These are phyloP conservation scores for Andrographis paniculata DNA, from an alignment of 305 asterid species.

Conservation along the genomic window DNA sequence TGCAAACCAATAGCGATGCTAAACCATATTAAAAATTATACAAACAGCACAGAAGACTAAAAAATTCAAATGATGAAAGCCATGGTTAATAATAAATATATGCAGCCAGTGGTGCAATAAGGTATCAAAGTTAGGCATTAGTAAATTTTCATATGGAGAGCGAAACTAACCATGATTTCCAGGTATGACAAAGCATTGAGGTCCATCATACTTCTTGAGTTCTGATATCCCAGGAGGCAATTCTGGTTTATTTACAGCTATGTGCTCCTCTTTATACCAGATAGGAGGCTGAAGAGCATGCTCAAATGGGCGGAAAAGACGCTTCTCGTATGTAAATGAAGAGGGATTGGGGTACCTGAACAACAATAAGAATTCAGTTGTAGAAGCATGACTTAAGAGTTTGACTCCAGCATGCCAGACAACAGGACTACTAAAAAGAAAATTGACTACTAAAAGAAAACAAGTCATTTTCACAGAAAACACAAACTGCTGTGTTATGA, in stretches of 20 bases:
- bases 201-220: conserved; percentile 78
- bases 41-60: too few species aligned
- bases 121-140: background rate
- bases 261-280: conserved; percentile 83
- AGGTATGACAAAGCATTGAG: conserved; percentile 92
- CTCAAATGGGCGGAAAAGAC: conserved; percentile 92
- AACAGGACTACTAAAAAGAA: too few species aligned
- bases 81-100: conserved; percentile 10
- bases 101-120: conserved; percentile 5
- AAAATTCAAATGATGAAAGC: conserved; percentile 15
- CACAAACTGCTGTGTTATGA: too few species aligned
- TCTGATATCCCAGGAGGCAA: conserved; percentile 60
- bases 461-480: too few species aligned
- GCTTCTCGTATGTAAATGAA: conserved; percentile 74
- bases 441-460: too few species aligned
- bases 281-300: conserved; percentile 94
- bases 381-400: too few species aligned
- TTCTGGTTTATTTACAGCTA: conserved; percentile 90
- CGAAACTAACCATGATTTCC: conserved; percentile 83
- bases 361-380: conserved; percentile 10
- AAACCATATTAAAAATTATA: conserved; percentile 13
- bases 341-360: conserved; percentile 97
- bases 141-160: conserved; percentile 9
- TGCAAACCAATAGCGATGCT: conserved; percentile 27
- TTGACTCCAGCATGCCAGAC: background rate